Conservation (phyloP, 139 green algal species). For the Zygnema circumcarinatum region DNA sequence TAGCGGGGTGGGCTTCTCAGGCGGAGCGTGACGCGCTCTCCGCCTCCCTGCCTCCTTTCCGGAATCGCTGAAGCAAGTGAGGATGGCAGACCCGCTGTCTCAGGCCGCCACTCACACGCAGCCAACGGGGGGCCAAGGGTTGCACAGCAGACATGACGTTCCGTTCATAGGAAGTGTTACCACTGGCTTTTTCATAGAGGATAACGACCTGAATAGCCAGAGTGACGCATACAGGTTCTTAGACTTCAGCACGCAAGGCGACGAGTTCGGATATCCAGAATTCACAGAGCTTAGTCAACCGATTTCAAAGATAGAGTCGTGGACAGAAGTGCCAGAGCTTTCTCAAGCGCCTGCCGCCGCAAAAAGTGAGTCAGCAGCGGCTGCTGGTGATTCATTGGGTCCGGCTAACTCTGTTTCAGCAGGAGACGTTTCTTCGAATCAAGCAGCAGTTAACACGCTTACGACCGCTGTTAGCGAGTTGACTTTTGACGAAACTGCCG, state of each 20-base stretch:
- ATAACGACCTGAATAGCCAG: conserved; percentile 9
- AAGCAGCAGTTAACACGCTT: conserved; percentile 6
- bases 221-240: conserved; percentile 53
- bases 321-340: conserved; percentile 18
- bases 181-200: conserved; percentile 1
- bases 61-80: too few relatives aligned
- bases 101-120: not conserved
- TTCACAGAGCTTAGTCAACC: conserved; percentile 41
- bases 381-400: not conserved
- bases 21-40: too few relatives aligned
- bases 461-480: conserved; percentile 34
- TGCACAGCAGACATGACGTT: not conserved
- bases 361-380: conserved; percentile 9
- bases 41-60: too few relatives aligned
- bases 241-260: conserved; percentile 35
- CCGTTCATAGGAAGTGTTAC: not conserved
- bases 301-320: conserved; percentile 11
- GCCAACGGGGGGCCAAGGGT: not conserved
- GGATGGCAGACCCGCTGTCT: conserved; percentile 20
- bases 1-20: too few relatives aligned
- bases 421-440: not conserved
- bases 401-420: not conserved
- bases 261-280: conserved; percentile 50
- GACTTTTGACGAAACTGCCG: conserved; percentile 45
- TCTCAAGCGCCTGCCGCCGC: conserved; percentile 12